Evolutionary conservation across 768 basidiomycete species (phyloP).

Genomic region (Rubroboletus satanas): DNA sequence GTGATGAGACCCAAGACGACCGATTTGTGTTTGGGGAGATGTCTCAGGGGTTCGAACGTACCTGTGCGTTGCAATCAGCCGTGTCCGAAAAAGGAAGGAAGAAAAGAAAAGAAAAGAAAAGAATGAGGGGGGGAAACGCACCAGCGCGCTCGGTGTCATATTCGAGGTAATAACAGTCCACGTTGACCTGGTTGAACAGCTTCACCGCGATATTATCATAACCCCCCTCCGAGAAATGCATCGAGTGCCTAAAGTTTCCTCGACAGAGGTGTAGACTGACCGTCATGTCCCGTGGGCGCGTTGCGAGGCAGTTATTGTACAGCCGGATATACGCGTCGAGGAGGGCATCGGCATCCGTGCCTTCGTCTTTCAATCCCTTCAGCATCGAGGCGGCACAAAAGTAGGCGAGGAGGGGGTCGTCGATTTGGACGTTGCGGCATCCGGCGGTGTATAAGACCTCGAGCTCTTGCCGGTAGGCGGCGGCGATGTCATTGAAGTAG

Average conservation of each 20-base stretch:
- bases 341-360: conserved; percentile 58
- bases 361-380: conserved; percentile 54
- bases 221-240: conserved; percentile 44
- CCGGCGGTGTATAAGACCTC: conserved; percentile 43
- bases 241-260: conserved; percentile 31
- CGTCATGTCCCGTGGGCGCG: conserved; percentile 37
- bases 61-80: conserved; percentile 2
- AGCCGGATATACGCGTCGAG: conserved; percentile 54
- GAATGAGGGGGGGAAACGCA: conserved; percentile 1
- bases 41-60: conserved; percentile 31
- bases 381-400: conserved; percentile 61
- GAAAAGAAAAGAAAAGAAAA: neutral
- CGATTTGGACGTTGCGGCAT: conserved; percentile 42
- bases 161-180: conserved; percentile 45
- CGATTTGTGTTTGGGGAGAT: conserved; percentile 35
- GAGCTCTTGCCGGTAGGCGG: conserved; percentile 46
- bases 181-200: conserved; percentile 42
- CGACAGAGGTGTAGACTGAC: conserved; percentile 44
- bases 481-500: conserved; percentile 48
- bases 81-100: no score
- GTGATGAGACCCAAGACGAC: conserved; percentile 43
- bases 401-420: conserved; percentile 50
- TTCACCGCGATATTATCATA: conserved; percentile 44
- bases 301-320: conserved; percentile 37
- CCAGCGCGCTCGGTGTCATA: conserved; percentile 48